Evolutionary conservation across 2,329 filamentous ascomycete genomes (phyloP).

Genomic region (Colletotrichum cordylinicola): DNA sequence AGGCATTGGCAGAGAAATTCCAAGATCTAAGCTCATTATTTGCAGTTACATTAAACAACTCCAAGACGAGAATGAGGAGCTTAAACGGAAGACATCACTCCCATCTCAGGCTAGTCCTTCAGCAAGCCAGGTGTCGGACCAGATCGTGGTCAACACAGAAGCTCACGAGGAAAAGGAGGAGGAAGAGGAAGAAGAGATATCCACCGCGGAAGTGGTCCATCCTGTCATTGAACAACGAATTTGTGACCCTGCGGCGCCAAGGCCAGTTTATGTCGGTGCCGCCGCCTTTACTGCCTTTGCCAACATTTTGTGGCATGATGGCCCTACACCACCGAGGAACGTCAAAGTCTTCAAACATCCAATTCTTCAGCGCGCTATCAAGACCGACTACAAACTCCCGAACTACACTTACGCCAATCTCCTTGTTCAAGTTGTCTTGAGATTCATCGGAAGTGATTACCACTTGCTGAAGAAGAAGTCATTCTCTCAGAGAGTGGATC

Average conservation of each 20-base stretch:
- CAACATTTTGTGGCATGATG: conserved; percentile 17
- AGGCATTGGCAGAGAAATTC: conserved; percentile 21
- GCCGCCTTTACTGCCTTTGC: conserved; percentile 35
- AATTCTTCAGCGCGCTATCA: neutral
- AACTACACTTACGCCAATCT: conserved; percentile 34
- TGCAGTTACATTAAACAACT: conserved; percentile 23
- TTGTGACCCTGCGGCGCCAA: conserved; percentile 10
- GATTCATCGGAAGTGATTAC: conserved; percentile 36
- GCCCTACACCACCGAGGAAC: neutral
- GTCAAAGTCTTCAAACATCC: neutral
- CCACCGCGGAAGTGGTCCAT: neutral
- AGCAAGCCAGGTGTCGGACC: conserved; percentile 22
- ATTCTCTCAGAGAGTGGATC: conserved; percentile 41
- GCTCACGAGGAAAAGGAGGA: conserved; percentile 22
- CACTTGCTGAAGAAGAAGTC: conserved; percentile 38
- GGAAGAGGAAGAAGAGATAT: conserved; percentile 15
- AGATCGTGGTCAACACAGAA: conserved; percentile 34
- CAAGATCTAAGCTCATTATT: neutral
- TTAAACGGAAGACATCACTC: neutral
- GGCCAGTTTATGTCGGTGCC: conserved; percentile 34
- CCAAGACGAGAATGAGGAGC: conserved; percentile 23
- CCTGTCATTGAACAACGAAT: neutral
- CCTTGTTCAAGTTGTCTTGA: conserved; percentile 30
- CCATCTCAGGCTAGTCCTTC: conserved; percentile 13
- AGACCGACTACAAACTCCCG: neutral